These are phyloP conservation scores for Graphilbum fragrans DNA, from an alignment of 2,329 filamentous ascomycete species.

Conservation along the genomic window DNA sequence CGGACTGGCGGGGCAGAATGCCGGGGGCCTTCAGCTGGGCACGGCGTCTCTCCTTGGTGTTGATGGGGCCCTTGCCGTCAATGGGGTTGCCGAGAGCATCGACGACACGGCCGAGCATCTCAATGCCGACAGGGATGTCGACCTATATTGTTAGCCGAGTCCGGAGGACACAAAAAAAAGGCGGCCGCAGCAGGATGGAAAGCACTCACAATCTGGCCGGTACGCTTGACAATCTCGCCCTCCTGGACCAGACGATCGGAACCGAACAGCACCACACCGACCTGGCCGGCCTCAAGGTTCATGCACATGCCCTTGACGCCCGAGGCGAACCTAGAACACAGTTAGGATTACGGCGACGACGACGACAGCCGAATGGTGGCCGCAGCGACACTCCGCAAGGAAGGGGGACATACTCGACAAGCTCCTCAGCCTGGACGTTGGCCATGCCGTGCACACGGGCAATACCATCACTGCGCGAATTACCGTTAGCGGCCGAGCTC, in stretches of 20 bases:
- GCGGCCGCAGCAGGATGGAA: neutral
- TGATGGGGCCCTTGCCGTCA: constrained; percentile 96
- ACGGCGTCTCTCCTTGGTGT: constrained; percentile 84
- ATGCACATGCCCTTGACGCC: constrained; percentile 99
- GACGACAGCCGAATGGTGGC: neutral
- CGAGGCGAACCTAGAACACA: constrained; percentile 84
- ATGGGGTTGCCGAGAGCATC: constrained; percentile 99
- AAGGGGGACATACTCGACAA: constrained; percentile 76
- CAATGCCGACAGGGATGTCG: constrained; percentile 86
- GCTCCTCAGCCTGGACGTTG: constrained; percentile 99
- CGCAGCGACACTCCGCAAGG: constrained; percentile 6
- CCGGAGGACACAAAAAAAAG: constrained; percentile 13
- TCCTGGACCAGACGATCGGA: constrained; percentile 99
- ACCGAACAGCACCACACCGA: constrained; percentile 99
- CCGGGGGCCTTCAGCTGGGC: constrained; percentile 98
- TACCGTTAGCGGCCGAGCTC: constrained; percentile 15
- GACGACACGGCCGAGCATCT: constrained; percentile 94
- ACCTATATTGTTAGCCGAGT: constrained; percentile 45
- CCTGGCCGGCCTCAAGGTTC: constrained; percentile 99
- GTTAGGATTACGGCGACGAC: too few species aligned
- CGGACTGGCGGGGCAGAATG: constrained; percentile 92
- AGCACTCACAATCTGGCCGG: constrained; percentile 85
- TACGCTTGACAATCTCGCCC: constrained; percentile 99
- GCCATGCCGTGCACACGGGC: constrained; percentile 99
- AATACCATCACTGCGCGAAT: constrained; percentile 82